Evolutionary conservation across 768 basidiomycete genomes (phyloP).

Genomic region (Boletus huronensis): DNA sequence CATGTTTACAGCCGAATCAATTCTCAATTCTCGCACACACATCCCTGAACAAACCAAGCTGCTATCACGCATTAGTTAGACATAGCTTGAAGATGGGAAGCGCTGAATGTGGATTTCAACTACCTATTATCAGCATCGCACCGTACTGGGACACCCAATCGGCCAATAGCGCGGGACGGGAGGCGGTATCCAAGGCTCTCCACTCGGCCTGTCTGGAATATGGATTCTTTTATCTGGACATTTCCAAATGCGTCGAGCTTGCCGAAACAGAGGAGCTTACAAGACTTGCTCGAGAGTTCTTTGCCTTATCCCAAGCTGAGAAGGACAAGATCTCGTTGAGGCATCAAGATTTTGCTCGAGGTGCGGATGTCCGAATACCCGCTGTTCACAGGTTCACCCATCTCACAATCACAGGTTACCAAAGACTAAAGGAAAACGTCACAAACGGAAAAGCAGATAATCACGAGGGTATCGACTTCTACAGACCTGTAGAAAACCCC

Average conservation of each 20-base stretch:
- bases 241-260: slow-evolving; percentile 54
- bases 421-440: slow-evolving; percentile 76
- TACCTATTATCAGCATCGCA: slow-evolving; percentile 73
- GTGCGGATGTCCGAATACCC: slow-evolving; percentile 36
- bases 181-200: slow-evolving; percentile 51
- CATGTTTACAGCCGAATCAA: neutral
- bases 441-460: slow-evolving; percentile 82
- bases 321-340: slow-evolving; percentile 72
- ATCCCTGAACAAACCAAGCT: neutral
- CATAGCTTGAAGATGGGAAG: slow-evolving; percentile 10
- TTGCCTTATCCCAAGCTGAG: slow-evolving; percentile 64
- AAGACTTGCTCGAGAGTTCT: slow-evolving; percentile 68
- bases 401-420: slow-evolving; percentile 56
- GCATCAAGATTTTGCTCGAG: slow-evolving; percentile 73
- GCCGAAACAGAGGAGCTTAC: slow-evolving; percentile 64
- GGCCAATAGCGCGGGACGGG: slow-evolving; percentile 32
- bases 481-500: slow-evolving; percentile 65
- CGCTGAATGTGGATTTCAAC: slow-evolving; percentile 16
- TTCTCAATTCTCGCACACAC: neutral
- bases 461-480: slow-evolving; percentile 84
- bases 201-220: slow-evolving; percentile 73
- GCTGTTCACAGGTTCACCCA: neutral
- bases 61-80: neutral
- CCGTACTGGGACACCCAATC: slow-evolving; percentile 51
- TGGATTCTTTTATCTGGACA: slow-evolving; percentile 88